A percentile compares a stretch with the other conserved stretches of the same genome.
phyloP scores from a whole-genome alignment of 2,329 filamentous ascomycete species.

The Claviceps citrina region DNA sequence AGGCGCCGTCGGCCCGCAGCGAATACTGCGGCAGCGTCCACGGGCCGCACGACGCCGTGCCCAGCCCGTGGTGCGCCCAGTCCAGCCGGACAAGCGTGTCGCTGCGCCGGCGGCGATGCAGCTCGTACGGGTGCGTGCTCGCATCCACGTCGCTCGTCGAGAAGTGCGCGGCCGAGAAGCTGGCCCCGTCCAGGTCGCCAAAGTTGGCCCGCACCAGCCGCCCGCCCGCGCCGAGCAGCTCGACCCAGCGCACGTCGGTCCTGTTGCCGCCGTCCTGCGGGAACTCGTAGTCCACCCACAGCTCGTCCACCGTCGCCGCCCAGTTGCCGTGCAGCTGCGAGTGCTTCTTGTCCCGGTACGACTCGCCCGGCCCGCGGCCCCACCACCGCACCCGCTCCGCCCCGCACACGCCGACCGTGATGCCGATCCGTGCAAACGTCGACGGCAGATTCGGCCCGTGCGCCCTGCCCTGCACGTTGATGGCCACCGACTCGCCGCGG shows the following conservation, averaged over 20 bases:
- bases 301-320: constrained; percentile 28
- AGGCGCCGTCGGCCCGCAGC: constrained; percentile 25
- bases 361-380: constrained; percentile 50
- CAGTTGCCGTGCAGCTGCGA: constrained; percentile 43
- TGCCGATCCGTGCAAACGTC: constrained; percentile 47
- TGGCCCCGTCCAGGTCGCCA: constrained; percentile 30
- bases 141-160: constrained; percentile 35
- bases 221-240: constrained; percentile 21
- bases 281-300: constrained; percentile 49
- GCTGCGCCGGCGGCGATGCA: constrained; percentile 31
- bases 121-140: constrained; percentile 44
- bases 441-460: constrained; percentile 33
- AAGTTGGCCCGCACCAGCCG: constrained; percentile 29
- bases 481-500: constrained; percentile 28
- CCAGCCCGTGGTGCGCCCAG: constrained; percentile 46
- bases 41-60: constrained; percentile 47
- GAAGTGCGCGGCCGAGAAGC: constrained; percentile 44
- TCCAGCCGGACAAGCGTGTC: constrained; percentile 44
- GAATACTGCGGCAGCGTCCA: constrained; percentile 34
- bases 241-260: constrained; percentile 46
- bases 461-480: constrained; percentile 34
- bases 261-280: constrained; percentile 54
- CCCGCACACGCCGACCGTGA: constrained; percentile 31
- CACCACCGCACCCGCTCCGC: constrained; percentile 41
- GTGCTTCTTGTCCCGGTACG: constrained; percentile 50